These are phyloP conservation scores for Trichophyton equinum DNA, from an alignment of 2,329 filamentous ascomycete genomes.

Conservation along the genomic window DNA sequence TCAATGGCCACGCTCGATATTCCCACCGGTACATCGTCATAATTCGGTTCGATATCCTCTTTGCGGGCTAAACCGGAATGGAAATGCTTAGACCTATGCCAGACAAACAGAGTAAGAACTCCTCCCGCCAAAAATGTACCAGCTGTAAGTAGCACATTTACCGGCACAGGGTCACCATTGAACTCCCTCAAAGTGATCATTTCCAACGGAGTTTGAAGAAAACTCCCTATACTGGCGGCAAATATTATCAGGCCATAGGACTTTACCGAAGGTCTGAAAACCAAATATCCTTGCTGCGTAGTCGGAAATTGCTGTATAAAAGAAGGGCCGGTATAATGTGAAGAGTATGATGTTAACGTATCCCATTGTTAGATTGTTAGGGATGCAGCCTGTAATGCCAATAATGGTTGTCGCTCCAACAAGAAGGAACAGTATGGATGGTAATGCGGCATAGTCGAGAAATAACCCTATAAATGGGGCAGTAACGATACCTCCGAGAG, in stretches of 20 bases:
- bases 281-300: slow-evolving; percentile 87
- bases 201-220: slow-evolving; percentile 69
- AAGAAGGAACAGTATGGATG: slow-evolving; percentile 55
- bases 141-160: slow-evolving; percentile 57
- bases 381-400: slow-evolving; percentile 63
- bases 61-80: neutral
- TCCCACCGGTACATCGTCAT: too few species aligned
- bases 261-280: slow-evolving; percentile 79
- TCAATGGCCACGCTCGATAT: neutral
- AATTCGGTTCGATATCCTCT: neutral
- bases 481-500: slow-evolving; percentile 64
- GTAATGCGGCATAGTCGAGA: slow-evolving; percentile 64
- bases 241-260: slow-evolving; percentile 83
- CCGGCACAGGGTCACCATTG: slow-evolving; percentile 58
- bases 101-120: slow-evolving; percentile 55
- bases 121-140: slow-evolving; percentile 53
- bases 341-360: slow-evolving; percentile 75
- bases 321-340: slow-evolving; percentile 73
- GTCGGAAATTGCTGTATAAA: slow-evolving; percentile 83
- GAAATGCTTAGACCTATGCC: slow-evolving; percentile 20
- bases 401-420: slow-evolving; percentile 61
- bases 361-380: slow-evolving; percentile 50
- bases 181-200: slow-evolving; percentile 63
- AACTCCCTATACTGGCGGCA: slow-evolving; percentile 68
- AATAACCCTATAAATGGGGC: slow-evolving; percentile 75